These are phyloP conservation scores for Syzygium syzygioides DNA, from an alignment of 441 rosid genomes.

Conservation along the genomic window DNA sequence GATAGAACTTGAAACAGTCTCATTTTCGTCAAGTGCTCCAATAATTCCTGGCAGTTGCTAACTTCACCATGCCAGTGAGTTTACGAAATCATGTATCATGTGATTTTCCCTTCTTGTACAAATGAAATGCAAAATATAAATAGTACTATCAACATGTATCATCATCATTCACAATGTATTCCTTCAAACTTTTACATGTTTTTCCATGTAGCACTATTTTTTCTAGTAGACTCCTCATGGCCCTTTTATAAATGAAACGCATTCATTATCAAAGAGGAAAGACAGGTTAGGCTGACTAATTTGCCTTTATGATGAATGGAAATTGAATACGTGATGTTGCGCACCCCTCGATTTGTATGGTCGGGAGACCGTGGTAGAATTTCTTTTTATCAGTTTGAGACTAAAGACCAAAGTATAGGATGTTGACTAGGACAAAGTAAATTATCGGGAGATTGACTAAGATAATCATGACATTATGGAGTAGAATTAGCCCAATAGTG, in stretches of 20 bases:
- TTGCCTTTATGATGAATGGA: neutral
- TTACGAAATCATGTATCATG: neutral
- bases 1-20: neutral
- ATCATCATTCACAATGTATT: neutral
- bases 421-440: too few relatives aligned
- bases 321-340: neutral
- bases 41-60: accelerated
- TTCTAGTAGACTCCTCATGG: neutral
- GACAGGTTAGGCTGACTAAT: neutral
- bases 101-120: neutral
- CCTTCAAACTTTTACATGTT: neutral
- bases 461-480: too few relatives aligned
- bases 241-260: neutral
- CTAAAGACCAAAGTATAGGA: too few relatives aligned
- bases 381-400: too few relatives aligned
- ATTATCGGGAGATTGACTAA: too few relatives aligned
- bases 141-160: neutral
- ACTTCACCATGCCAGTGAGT: neutral
- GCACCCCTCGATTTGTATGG: too few relatives aligned
- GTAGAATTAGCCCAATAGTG: too few relatives aligned
- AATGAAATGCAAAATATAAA: neutral
- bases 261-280: neutral
- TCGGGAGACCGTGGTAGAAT: too few relatives aligned
- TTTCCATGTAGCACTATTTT: neutral
- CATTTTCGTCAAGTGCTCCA: accelerated